Conservation (phyloP, 805 yeast species). For the Yarrowia divulgata region DNA sequence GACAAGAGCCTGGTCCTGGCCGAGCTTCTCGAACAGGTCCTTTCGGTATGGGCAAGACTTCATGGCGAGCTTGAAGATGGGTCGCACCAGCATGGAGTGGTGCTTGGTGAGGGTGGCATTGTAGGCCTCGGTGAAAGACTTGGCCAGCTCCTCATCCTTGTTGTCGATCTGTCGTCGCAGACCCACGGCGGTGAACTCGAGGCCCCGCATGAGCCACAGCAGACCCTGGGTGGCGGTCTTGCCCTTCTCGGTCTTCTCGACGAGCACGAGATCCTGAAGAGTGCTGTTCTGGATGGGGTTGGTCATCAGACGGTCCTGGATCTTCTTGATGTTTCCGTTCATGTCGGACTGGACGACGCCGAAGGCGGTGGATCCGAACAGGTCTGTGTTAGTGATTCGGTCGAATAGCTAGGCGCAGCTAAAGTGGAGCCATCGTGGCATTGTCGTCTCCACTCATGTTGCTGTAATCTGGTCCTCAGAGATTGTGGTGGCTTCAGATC, state of each 20-base stretch:
- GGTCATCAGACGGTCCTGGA: slow-evolving; percentile 68
- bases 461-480: too few relatives aligned
- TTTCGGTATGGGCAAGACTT: slow-evolving; percentile 92
- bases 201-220: slow-evolving; percentile 81
- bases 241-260: slow-evolving; percentile 70
- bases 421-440: too few relatives aligned
- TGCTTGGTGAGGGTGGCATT: slow-evolving; percentile 77
- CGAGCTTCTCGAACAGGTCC: slow-evolving; percentile 83
- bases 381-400: slow-evolving; percentile 52
- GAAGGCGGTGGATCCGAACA: slow-evolving; percentile 85
- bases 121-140: slow-evolving; percentile 86
- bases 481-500: too few relatives aligned
- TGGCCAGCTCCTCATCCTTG: slow-evolving; percentile 69
- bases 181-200: slow-evolving; percentile 89
- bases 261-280: slow-evolving; percentile 76
- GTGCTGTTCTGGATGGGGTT: slow-evolving; percentile 71
- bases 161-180: slow-evolving; percentile 78
- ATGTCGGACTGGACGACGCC: slow-evolving; percentile 84
- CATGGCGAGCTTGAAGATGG: slow-evolving; percentile 92
- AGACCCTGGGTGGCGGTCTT: slow-evolving; percentile 90
- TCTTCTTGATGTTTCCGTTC: slow-evolving; percentile 83
- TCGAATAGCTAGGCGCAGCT: too few relatives aligned
- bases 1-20: slow-evolving; percentile 75
- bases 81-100: slow-evolving; percentile 82
- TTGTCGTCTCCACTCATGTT: too few relatives aligned